A percentile compares a stretch with the other conserved stretches of the same genome.
Conservation (phyloP, 73 alveolate species). For the Paramecium octaurelia region DNA sequence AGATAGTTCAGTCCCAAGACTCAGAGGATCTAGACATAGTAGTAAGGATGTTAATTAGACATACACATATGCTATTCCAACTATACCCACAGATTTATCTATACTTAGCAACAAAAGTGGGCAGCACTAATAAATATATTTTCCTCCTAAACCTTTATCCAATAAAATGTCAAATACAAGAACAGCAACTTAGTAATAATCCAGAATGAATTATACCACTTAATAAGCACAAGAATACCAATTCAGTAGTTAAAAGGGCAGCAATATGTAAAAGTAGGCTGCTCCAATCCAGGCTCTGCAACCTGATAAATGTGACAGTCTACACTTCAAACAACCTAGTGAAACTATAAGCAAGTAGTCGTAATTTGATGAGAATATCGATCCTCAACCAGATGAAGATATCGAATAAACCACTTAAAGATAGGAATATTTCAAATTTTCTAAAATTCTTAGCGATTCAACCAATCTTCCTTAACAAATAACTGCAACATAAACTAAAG, state of each 20-base stretch:
- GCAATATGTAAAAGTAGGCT: background rate
- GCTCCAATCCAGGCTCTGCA: background rate
- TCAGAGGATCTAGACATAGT: background rate
- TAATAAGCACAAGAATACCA: background rate
- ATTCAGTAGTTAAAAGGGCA: background rate
- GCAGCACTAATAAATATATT: background rate
- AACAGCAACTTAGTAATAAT: background rate
- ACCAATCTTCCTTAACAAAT: background rate
- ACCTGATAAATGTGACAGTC: background rate
- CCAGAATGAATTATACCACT: background rate
- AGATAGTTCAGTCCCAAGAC: slow-evolving; percentile 28
- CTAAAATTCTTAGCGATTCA: background rate
- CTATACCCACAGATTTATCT: background rate
- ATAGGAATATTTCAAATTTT: slow-evolving; percentile 10
- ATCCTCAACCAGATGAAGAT: background rate
- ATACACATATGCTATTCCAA: background rate
- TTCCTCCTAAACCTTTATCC: background rate
- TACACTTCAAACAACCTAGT: background rate
- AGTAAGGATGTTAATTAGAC: background rate
- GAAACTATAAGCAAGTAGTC: background rate
- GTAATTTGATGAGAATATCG: background rate
- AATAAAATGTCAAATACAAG: background rate
- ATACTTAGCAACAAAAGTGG: background rate
- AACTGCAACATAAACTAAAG: background rate
- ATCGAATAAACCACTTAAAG: background rate